Conservation (phyloP, 208 protist species). For the Vickermania ingenoplastis region DNA sequence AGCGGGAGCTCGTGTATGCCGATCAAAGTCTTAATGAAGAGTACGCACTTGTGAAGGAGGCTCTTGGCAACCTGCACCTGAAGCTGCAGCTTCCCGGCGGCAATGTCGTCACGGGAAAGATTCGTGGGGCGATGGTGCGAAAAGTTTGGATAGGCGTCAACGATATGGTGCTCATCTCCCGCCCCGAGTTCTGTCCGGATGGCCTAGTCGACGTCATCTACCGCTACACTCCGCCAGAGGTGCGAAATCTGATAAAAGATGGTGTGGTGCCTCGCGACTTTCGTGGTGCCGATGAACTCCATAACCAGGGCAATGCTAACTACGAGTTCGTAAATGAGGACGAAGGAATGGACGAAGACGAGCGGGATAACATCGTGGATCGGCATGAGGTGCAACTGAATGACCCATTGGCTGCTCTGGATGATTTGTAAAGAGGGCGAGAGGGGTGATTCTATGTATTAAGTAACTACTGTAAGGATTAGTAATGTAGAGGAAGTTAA, state of each 20-base stretch:
- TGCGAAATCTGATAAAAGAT: constrained; percentile 66
- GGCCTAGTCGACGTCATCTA: constrained; percentile 82
- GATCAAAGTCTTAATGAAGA: constrained; percentile 95
- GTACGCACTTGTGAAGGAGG: constrained; percentile 95
- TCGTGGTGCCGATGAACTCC: constrained; percentile 54
- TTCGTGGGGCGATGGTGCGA: constrained; percentile 80
- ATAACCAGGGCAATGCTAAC: constrained; percentile 39
- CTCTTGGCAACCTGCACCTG: constrained; percentile 96
- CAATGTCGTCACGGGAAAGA: constrained; percentile 60
- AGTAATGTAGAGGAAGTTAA: too few relatives aligned
- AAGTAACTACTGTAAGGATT: too few relatives aligned
- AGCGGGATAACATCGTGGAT: constrained; percentile 42
- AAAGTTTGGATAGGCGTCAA: constrained; percentile 73
- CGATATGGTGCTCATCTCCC: constrained; percentile 73
- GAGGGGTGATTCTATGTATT: too few relatives aligned
- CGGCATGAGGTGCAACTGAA: constrained; percentile 64
- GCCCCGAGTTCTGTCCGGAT: constrained; percentile 74
- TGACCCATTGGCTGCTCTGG: constrained; percentile 53
- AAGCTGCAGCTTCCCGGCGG: constrained; percentile 86
- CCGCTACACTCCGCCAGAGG: constrained; percentile 58
- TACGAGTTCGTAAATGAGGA: constrained; percentile 80
- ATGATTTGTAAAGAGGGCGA: constrained; percentile 60
- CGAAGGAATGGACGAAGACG: constrained; percentile 35
- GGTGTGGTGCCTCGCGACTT: constrained; percentile 80
- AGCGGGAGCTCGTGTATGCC: constrained; percentile 94